Percentiles rank a stretch among this genome's conserved stretches.
Evolutionary conservation across 768 basidiomycete genomes (phyloP).

Genomic region (Amanita molliuscula): DNA sequence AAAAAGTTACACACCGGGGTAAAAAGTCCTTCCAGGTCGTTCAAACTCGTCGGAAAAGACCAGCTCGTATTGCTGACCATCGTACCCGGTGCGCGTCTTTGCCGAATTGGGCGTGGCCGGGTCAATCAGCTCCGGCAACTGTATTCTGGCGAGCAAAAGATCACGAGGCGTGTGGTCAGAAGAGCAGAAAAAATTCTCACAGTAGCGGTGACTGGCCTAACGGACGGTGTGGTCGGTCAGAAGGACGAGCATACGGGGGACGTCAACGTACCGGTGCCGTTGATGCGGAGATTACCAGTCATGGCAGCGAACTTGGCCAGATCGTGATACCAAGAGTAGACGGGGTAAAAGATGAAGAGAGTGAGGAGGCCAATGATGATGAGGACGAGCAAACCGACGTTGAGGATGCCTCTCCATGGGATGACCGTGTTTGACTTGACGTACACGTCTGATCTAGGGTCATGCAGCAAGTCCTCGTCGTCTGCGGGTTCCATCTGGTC

Average conservation of each 20-base stretch:
- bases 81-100: constrained; percentile 56
- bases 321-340: constrained; percentile 39
- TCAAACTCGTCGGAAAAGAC: constrained; percentile 79
- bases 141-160: constrained; percentile 16
- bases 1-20: constrained; percentile 24
- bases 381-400: constrained; percentile 57
- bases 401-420: constrained; percentile 43
- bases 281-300: constrained; percentile 56
- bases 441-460: constrained; percentile 30
- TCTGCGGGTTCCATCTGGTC: constrained; percentile 49
- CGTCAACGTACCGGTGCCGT: constrained; percentile 33
- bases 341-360: constrained; percentile 80
- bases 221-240: neutral
- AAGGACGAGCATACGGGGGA: neutral
- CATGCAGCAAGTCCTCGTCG: constrained; percentile 72
- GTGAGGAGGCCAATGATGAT: constrained; percentile 52
- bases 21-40: constrained; percentile 51
- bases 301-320: constrained; percentile 30
- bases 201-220: constrained; percentile 55
- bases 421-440: constrained; percentile 19
- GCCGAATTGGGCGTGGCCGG: constrained; percentile 52
- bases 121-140: constrained; percentile 61
- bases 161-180: neutral
- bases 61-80: constrained; percentile 56
- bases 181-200: constrained; percentile 13